phyloP scores from a whole-genome alignment of 73 alveolate species.

The Symbiodinium pilosum region DNA sequence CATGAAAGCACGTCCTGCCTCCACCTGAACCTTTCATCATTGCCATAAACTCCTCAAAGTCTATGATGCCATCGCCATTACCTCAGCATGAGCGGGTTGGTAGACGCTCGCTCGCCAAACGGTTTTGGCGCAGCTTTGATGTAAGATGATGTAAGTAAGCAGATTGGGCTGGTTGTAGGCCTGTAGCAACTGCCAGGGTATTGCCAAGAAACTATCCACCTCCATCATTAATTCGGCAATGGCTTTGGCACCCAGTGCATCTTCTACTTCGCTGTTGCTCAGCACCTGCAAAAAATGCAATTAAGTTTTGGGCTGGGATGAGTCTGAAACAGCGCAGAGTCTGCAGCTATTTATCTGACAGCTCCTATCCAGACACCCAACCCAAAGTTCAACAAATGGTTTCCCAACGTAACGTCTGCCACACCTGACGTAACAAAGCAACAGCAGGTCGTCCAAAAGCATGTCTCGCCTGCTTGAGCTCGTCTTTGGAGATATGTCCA shows the following conservation, averaged over 20 bases:
- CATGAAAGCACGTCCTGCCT: background rate
- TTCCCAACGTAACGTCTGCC: no score
- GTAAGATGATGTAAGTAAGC: no score
- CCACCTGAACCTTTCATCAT: constrained; percentile 83
- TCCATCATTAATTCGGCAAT: constrained; percentile 78
- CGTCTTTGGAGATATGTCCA: constrained; percentile 68
- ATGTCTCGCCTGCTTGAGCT: constrained; percentile 50
- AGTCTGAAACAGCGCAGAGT: no score
- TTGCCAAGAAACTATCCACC: constrained; percentile 56
- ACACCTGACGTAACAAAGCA: background rate
- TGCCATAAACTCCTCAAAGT: constrained; percentile 94
- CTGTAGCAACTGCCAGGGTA: background rate
- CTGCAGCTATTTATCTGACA: no score
- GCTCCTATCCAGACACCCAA: no score
- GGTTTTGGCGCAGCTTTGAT: background rate
- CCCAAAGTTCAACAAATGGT: no score
- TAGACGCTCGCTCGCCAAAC: background rate
- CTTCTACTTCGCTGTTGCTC: constrained; percentile 69
- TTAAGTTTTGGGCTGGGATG: no score
- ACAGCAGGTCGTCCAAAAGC: background rate
- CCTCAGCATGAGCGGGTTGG: background rate
- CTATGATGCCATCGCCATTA: constrained; percentile 94
- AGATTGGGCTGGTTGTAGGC: background rate
- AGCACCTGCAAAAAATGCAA: constrained; percentile 32
- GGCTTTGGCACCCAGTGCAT: constrained; percentile 45